phyloP scores from a whole-genome alignment of 2,329 filamentous ascomycete genomes.

The Allantophomopsis cytisporea region DNA sequence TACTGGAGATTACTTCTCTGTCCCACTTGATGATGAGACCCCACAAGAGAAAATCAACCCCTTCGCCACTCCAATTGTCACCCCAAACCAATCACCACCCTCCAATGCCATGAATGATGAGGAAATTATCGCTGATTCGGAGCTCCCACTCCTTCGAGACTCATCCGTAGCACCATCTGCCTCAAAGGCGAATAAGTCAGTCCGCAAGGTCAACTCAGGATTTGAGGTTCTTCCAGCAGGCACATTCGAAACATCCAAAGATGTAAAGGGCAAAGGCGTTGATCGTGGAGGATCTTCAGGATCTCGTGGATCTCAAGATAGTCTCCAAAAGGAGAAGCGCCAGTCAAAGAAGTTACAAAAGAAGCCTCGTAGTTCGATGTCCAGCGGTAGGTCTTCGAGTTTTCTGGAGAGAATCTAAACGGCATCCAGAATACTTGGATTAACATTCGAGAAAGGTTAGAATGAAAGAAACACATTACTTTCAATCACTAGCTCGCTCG shows the following conservation, averaged over 20 bases:
- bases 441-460: too few relatives aligned
- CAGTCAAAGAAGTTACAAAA: slow-evolving; percentile 26
- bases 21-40: background rate
- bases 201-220: slow-evolving; percentile 22
- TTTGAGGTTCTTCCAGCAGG: slow-evolving; percentile 26
- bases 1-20: slow-evolving; percentile 5
- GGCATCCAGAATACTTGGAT: too few relatives aligned
- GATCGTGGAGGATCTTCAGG: slow-evolving; percentile 4
- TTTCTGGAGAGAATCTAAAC: background rate
- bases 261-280: slow-evolving; percentile 6
- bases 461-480: too few relatives aligned
- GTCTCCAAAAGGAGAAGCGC: slow-evolving; percentile 13
- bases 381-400: background rate
- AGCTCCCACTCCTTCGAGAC: background rate
- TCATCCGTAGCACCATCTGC: slow-evolving; percentile 2
- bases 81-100: background rate
- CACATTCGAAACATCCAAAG: slow-evolving; percentile 16
- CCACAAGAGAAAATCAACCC: background rate
- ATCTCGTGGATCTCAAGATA: slow-evolving; percentile 1
- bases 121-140: background rate
- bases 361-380: slow-evolving; percentile 17
- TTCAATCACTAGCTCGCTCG: too few relatives aligned
- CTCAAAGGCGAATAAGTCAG: slow-evolving; percentile 20
- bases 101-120: background rate
- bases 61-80: slow-evolving; percentile 2